These are phyloP conservation scores for Fusarium sp. DNA, from an alignment of 2,329 filamentous ascomycete genomes.

Conservation along the genomic window DNA sequence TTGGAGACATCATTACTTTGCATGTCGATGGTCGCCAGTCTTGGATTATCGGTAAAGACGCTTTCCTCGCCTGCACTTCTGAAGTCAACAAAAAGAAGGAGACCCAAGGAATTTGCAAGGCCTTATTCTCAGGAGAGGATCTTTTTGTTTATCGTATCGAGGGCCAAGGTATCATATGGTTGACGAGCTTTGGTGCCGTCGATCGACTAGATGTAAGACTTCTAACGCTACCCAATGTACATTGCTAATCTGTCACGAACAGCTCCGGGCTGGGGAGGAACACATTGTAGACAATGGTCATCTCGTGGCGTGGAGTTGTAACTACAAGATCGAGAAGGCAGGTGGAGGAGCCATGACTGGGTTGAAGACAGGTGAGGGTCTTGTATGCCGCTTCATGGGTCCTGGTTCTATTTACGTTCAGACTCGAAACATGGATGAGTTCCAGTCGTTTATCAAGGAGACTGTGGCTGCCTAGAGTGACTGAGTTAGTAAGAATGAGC, in stretches of 20 bases:
- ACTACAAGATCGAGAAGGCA: background rate
- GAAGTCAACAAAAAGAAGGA: background rate
- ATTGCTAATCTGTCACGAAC: background rate
- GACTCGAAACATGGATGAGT: background rate
- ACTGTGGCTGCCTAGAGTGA: background rate
- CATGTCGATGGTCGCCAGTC: background rate
- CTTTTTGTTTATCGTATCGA: conserved; percentile 2
- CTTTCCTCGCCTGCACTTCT: background rate
- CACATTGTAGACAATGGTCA: background rate
- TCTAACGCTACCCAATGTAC: background rate
- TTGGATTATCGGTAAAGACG: conserved; percentile 1
- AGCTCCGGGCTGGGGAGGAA: background rate
- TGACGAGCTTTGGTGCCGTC: conserved; percentile 4
- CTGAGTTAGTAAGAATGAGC: no score
- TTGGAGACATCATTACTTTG: background rate
- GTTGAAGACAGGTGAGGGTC: background rate
- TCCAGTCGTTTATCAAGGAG: background rate
- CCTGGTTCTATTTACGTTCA: background rate
- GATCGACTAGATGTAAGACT: background rate
- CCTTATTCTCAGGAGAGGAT: background rate
- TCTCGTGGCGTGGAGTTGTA: background rate
- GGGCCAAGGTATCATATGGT: background rate
- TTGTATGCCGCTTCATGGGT: background rate
- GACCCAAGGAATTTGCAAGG: background rate
- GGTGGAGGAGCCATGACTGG: background rate